phyloP scores from a whole-genome alignment of 495 filamentous ascomycete genomes.

The Trichoderma parareesei region DNA sequence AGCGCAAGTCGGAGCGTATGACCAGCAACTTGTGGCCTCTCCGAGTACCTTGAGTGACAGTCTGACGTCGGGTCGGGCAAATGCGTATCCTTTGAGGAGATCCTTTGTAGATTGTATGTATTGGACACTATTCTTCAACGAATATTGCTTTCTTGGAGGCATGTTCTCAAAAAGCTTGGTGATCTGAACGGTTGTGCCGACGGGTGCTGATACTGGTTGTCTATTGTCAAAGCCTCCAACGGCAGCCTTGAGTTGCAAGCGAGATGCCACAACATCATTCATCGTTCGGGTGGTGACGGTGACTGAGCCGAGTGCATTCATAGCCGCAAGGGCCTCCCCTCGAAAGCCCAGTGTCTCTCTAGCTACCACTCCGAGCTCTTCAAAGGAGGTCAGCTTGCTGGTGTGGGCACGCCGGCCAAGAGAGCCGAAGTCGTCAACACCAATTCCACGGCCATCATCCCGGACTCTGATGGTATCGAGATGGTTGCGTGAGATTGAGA shows the following conservation, averaged over 20 bases:
- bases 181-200: conserved; percentile 72
- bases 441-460: conserved; percentile 84
- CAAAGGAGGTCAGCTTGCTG: conserved; percentile 71
- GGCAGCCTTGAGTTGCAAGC: conserved; percentile 25
- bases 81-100: conserved; percentile 64
- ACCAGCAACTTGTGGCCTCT: conserved; percentile 56
- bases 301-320: conserved; percentile 52
- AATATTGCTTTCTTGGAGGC: conserved; percentile 66
- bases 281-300: conserved; percentile 63
- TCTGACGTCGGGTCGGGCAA: conserved; percentile 56
- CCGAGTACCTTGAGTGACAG: conserved; percentile 64
- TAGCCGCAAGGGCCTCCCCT: conserved; percentile 78
- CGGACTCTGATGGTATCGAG: conserved; percentile 79
- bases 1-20: conserved; percentile 55
- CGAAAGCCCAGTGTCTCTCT: conserved; percentile 75
- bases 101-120: conserved; percentile 56
- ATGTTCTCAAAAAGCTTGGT: conserved; percentile 57
- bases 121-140: conserved; percentile 53
- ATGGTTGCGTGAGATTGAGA: conserved; percentile 68
- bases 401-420: conserved; percentile 69
- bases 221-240: conserved; percentile 33
- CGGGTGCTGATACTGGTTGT: conserved; percentile 50
- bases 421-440: conserved; percentile 55
- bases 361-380: conserved; percentile 60
- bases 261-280: conserved; percentile 55